Base-by-base conservation (phyloP, 2,329 filamentous ascomycete species). In the Colletotrichum sp. region DNA sequence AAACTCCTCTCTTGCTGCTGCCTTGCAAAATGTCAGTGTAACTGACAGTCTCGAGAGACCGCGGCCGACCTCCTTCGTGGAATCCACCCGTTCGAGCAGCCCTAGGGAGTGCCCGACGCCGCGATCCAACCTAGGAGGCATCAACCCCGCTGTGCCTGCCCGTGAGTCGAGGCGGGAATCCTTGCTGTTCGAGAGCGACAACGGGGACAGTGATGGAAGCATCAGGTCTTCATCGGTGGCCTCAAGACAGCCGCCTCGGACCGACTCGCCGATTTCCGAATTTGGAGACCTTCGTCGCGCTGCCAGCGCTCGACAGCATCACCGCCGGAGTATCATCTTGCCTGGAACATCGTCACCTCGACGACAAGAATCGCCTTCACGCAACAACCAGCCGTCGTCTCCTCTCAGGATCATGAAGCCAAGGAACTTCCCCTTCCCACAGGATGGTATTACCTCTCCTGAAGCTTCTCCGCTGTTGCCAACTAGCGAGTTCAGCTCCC, bases 61-160 rank as follows among this genome's bases (percentile, higher is more conserved):
- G 92, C 94, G 76, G 86, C 93, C 77, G 87, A 82, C 82, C 6
- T 88, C 87, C 3, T 85, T 87, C 69, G 80, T 94, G 28, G 92
- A 92, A 32, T 98, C 96, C 3, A 96, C 95, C 2, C 91, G 95
- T 78, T 98, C 97, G 5, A 97, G 92, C 82, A 99, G 97, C 82
- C 97, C 97, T 1, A 93, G 93, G 83, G 96, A 98, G 84, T 97
- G 95, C 77, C 95, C 95, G 13, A 99, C 97, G 5, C 97, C 97
- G 13, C 93, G 95, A 78, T 99, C 96, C 0, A 93, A 96, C 80
- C 92, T 91, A 62, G 92, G 91, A 32, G 86, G 88, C 10, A 81
- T 88, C 67, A 91, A 90, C 77, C 91, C 87, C 78, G 86, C 93
- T 6, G 88, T 90, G 9, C 91, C 91, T 71, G 87, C 90, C 68